These are phyloP conservation scores for Lipomyces starkeyi DNA, from an alignment of 805 yeast genomes.

Conservation along the genomic window DNA sequence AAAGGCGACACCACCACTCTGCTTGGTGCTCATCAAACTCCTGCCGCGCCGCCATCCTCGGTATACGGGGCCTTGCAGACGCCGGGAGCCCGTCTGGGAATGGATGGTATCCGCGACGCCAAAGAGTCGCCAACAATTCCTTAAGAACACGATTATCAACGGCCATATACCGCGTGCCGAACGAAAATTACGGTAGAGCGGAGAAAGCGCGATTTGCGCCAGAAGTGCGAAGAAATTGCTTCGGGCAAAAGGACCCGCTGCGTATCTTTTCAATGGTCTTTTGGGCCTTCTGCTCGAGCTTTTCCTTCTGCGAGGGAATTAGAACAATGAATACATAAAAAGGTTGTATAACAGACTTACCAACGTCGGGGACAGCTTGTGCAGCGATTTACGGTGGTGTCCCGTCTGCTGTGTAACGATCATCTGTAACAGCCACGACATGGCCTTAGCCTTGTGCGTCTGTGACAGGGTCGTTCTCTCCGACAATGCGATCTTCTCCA, in stretches of 20 bases:
- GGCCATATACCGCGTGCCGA: no score
- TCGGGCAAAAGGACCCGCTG: slow-evolving; percentile 1
- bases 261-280: not conserved
- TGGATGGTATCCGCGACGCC: no score
- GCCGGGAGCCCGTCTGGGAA: no score
- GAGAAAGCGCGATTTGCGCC: no score
- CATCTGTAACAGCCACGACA: not conserved
- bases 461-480: not conserved
- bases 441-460: not conserved
- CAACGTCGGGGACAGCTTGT: not conserved
- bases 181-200: no score
- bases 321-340: not conserved
- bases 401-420: not conserved
- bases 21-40: no score
- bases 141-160: no score
- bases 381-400: not conserved
- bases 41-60: no score
- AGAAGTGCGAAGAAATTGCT: no score
- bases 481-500: not conserved
- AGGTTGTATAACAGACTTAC: not conserved
- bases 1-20: no score
- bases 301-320: not conserved
- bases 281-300: not conserved
- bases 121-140: no score
- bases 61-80: no score